A percentile compares a stretch with the other conserved stretches of the same genome.
phyloP scores from a whole-genome alignment of 805 yeast genomes.

The Kockiozyma suomiensis region DNA sequence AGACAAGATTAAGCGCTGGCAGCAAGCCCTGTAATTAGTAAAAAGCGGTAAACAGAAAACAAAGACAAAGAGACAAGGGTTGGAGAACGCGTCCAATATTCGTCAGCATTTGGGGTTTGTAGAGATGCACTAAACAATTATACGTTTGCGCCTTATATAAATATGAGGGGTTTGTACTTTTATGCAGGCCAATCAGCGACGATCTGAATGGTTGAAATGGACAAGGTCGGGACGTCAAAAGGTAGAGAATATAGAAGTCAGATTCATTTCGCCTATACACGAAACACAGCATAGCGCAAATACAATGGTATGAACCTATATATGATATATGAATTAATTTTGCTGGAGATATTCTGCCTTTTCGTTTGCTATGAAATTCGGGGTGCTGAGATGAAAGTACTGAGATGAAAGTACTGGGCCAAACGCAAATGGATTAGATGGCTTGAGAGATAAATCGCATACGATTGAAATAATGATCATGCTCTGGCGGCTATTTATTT shows the following conservation, averaged over 20 bases:
- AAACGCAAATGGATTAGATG: too few species aligned
- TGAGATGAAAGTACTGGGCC: too few species aligned
- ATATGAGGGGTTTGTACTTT: not conserved
- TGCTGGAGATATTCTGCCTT: not conserved
- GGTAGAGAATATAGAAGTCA: not conserved
- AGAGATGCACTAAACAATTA: too few species aligned
- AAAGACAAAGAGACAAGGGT: too few species aligned
- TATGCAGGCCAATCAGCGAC: conserved; percentile 12
- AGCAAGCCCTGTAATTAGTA: too few species aligned
- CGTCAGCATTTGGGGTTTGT: too few species aligned
- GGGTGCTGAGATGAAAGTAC: not conserved
- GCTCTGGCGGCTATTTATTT: too few species aligned
- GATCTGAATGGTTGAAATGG: not conserved
- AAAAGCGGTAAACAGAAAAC: too few species aligned
- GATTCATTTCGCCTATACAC: not conserved
- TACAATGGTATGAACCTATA: not conserved
- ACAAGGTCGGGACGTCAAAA: conserved; percentile 3
- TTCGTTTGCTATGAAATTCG: not conserved
- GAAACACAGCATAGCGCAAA: not conserved
- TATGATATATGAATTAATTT: not conserved
- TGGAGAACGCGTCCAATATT: too few species aligned
- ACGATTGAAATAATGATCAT: too few species aligned
- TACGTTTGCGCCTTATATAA: not conserved
- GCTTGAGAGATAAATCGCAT: too few species aligned
- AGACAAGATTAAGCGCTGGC: too few species aligned